phyloP scores from a whole-genome alignment of 768 basidiomycete species.

The Termitomyces sp. region DNA sequence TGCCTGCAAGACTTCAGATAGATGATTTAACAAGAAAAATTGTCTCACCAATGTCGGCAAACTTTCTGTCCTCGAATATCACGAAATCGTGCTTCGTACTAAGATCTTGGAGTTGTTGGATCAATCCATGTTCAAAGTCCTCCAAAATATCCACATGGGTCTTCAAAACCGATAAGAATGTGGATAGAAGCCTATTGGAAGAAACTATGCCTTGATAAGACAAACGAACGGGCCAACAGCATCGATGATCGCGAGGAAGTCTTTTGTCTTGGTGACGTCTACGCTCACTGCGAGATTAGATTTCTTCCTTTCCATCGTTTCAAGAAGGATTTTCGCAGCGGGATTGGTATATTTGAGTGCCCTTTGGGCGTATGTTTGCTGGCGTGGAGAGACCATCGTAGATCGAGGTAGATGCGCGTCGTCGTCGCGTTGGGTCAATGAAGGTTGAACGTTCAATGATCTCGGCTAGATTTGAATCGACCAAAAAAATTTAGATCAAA shows the following conservation, averaged over 20 bases:
- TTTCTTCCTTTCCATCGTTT: constrained; percentile 81
- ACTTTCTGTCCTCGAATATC: constrained; percentile 98
- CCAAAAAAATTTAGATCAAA: constrained; percentile 4
- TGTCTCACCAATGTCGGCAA: constrained; percentile 90
- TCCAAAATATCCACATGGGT: constrained; percentile 96
- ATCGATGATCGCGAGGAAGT: constrained; percentile 84
- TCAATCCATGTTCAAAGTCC: constrained; percentile 77
- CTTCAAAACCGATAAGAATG: constrained; percentile 43
- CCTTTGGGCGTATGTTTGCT: constrained; percentile 60
- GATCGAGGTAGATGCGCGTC: background rate
- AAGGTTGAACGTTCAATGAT: constrained; percentile 22
- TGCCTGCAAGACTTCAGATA: constrained; percentile 55
- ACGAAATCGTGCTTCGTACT: constrained; percentile 85
- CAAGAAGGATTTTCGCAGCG: constrained; percentile 74
- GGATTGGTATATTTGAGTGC: constrained; percentile 61
- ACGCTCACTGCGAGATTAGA: constrained; percentile 95
- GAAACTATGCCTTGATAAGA: constrained; percentile 79
- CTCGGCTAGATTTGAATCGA: constrained; percentile 16
- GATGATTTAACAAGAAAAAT: background rate
- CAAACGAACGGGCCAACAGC: constrained; percentile 87
- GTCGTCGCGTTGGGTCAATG: constrained; percentile 2
- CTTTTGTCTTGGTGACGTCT: constrained; percentile 78
- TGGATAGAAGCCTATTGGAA: constrained; percentile 14
- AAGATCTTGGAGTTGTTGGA: constrained; percentile 66
- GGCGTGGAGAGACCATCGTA: constrained; percentile 31